Conservation (phyloP, 163 green algal species). For the Scenedesmus sp. region DNA sequence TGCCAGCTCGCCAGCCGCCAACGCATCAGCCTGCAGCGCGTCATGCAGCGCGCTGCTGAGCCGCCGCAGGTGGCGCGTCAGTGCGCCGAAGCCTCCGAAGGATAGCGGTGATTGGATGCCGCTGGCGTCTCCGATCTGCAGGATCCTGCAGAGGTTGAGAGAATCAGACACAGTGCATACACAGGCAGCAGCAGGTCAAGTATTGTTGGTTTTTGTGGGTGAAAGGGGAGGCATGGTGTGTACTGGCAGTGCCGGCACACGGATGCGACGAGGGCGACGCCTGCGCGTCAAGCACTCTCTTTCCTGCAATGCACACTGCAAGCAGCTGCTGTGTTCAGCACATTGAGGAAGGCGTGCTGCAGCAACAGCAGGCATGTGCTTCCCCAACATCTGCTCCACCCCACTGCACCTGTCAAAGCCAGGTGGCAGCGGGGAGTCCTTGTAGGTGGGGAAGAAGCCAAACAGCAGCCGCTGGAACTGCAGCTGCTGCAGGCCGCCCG, state of each 20-base stretch:
- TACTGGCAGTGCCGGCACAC: background rate
- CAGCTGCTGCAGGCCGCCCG: conserved; percentile 65
- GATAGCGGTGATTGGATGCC: conserved; percentile 91
- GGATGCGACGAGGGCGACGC: too few relatives aligned
- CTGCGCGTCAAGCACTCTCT: too few relatives aligned
- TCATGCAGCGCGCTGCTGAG: conserved; percentile 76
- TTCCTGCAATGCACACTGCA: background rate
- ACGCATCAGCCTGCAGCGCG: conserved; percentile 66
- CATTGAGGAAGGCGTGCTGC: too few relatives aligned
- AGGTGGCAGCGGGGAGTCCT: conserved; percentile 77
- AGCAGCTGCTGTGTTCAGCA: too few relatives aligned
- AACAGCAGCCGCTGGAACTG: conserved; percentile 87
- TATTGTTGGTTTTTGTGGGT: too few relatives aligned
- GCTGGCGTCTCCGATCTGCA: conserved; percentile 80
- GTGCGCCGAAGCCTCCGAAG: conserved; percentile 94
- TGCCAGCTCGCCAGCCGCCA: conserved; percentile 36
- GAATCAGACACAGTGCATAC: background rate
- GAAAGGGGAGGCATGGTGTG: background rate
- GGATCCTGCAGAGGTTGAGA: conserved; percentile 19
- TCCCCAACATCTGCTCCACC: background rate
- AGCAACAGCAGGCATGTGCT: too few relatives aligned
- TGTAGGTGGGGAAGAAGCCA: conserved; percentile 93
- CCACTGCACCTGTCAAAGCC: conserved; percentile 67
- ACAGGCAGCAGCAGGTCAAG: too few relatives aligned
- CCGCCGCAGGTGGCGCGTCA: conserved; percentile 87